These are phyloP conservation scores for Orbilia javanica DNA, from an alignment of 2,329 filamentous ascomycete genomes.

Conservation along the genomic window DNA sequence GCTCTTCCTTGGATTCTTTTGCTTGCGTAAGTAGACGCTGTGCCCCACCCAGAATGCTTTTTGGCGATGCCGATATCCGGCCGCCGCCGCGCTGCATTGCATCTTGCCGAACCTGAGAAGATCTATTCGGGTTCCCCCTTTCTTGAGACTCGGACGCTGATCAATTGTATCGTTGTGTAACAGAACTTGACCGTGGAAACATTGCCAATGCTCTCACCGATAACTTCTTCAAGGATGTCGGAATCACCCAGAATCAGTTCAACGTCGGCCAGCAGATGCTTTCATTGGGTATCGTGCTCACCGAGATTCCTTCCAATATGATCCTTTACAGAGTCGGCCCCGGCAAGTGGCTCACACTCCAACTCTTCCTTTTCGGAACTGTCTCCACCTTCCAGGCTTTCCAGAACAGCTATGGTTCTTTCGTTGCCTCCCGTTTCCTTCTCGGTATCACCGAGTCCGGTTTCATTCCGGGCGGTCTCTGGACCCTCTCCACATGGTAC, in stretches of 20 bases:
- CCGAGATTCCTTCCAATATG: constrained; percentile 70
- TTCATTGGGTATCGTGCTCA: constrained; percentile 69
- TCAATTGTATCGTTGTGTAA: constrained; percentile 61
- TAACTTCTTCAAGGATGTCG: constrained; percentile 69
- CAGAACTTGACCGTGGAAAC: constrained; percentile 65
- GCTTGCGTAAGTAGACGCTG: constrained; percentile 64
- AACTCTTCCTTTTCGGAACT: constrained; percentile 70
- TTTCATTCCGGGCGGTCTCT: constrained; percentile 70
- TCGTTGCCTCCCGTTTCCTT: constrained; percentile 69
- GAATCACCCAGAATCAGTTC: constrained; percentile 69
- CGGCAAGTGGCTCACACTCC: constrained; percentile 70
- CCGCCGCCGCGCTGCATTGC: not conserved
- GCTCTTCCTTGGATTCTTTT: constrained; percentile 69
- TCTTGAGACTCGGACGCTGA: not conserved
- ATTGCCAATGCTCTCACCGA: constrained; percentile 71
- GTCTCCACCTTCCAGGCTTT: constrained; percentile 72
- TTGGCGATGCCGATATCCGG: constrained; percentile 1
- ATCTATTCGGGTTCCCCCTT: not conserved
- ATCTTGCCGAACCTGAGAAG: not conserved
- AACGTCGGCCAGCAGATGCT: constrained; percentile 71
- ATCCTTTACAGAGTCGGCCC: constrained; percentile 70
- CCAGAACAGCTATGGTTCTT: constrained; percentile 67
- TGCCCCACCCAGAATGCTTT: not conserved
- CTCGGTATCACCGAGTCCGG: constrained; percentile 71
- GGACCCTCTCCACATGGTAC: constrained; percentile 72